Evolutionary conservation across 495 filamentous ascomycete species (phyloP).

Genomic region (Neurospora pannonica): DNA sequence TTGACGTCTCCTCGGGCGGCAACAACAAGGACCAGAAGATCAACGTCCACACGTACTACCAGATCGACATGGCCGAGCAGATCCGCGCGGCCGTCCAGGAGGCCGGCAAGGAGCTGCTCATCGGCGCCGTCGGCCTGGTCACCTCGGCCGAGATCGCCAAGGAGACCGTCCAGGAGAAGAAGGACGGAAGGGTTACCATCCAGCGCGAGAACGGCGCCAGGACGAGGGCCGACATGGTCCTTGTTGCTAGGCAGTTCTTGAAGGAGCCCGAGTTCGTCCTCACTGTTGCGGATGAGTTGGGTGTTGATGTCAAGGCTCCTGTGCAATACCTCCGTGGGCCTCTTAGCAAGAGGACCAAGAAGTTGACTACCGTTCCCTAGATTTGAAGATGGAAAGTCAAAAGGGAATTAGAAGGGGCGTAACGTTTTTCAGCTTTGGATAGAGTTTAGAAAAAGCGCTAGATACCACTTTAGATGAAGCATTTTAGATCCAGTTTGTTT

Average conservation of each 20-base stretch:
- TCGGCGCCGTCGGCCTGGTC: constrained; percentile 70
- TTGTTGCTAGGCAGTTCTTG: constrained; percentile 55
- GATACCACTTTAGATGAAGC: neutral
- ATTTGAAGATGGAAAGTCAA: neutral
- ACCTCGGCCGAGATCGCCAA: constrained; percentile 52
- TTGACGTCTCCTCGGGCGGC: constrained; percentile 67
- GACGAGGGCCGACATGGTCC: constrained; percentile 52
- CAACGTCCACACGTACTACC: constrained; percentile 45
- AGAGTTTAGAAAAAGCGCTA: neutral
- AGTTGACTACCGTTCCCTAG: neutral
- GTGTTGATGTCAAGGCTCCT: constrained; percentile 46
- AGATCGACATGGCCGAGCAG: constrained; percentile 51
- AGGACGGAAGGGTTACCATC: constrained; percentile 21
- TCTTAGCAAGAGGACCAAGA: constrained; percentile 15
- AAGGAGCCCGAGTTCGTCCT: constrained; percentile 60
- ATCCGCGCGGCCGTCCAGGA: constrained; percentile 48
- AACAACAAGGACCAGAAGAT: constrained; percentile 54
- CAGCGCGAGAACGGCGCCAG: constrained; percentile 34
- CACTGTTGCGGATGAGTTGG: constrained; percentile 48
- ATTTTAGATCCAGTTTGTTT: neutral
- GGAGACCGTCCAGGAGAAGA: constrained; percentile 15
- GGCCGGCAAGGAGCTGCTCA: constrained; percentile 44
- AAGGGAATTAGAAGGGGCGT: neutral
- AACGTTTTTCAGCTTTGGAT: neutral
- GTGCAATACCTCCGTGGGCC: constrained; percentile 38